Conservation (phyloP, 2,329 filamentous ascomycete species). For the Exserohilum turcica region DNA sequence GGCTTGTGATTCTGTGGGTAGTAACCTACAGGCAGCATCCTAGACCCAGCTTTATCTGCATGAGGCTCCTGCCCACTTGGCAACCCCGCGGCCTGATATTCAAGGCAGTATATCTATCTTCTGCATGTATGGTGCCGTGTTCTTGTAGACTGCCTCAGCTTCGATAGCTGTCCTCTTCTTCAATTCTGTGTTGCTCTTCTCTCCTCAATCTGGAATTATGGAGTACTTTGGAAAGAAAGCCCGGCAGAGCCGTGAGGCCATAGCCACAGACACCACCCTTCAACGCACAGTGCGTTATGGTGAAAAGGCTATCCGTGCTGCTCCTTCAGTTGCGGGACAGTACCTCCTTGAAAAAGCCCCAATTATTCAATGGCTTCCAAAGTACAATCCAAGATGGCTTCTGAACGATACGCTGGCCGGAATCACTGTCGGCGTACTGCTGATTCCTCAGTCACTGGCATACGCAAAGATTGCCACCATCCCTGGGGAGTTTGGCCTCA, state of each 20-base stretch:
- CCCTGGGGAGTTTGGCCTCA: conserved; percentile 83
- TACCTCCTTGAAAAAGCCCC: conserved; percentile 67
- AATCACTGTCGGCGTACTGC: conserved; percentile 73
- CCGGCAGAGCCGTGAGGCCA: conserved; percentile 20
- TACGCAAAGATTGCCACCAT: conserved; percentile 93
- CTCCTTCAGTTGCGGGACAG: conserved; percentile 60
- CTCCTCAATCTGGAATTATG: conserved; percentile 20
- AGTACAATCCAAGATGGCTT: conserved; percentile 66
- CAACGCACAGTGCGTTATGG: conserved; percentile 37
- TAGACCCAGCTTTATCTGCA: conserved; percentile 4
- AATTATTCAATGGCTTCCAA: conserved; percentile 66
- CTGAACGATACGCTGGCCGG: conserved; percentile 66
- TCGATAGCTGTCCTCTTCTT: background rate
- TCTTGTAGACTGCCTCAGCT: background rate
- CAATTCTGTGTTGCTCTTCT: background rate
- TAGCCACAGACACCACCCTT: conserved; percentile 37
- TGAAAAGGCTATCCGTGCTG: conserved; percentile 40
- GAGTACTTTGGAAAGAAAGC: conserved; percentile 26
- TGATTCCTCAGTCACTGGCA: conserved; percentile 93
- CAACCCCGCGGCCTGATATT: background rate
- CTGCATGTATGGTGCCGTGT: background rate
- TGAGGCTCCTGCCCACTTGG: conserved; percentile 5
- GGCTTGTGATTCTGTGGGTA: conserved; percentile 21
- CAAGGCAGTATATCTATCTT: conserved; percentile 11
- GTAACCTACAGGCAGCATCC: conserved; percentile 9